Base-by-base conservation (phyloP, 2,329 filamentous ascomycete genomes). In the Alternaria consortialis region DNA sequence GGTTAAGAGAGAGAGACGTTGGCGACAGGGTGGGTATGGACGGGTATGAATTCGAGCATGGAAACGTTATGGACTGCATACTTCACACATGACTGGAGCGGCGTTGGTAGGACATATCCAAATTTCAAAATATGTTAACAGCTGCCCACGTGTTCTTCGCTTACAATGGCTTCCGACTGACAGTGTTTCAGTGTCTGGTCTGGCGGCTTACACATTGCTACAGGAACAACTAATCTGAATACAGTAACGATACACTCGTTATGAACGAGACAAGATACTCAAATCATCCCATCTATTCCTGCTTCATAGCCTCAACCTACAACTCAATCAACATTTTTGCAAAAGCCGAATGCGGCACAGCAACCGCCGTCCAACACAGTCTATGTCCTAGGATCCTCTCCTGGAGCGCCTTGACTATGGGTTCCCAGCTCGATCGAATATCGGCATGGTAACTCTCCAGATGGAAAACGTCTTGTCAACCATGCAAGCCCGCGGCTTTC, bases 21-120 rank as follows among this genome's bases (percentile, higher is more conserved):
- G 27, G 43, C 23, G 23, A 32, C 39, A 15, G 31, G 25, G 17
- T n/a, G 29, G 43, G 23, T 20, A 43, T 40, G 39, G 36, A 20
- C 47, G 46, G 70, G 69, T 72, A 73, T 51, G 68, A 66, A 71
- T 31, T 44, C 36, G 31, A 56, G 34, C 25, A 39, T 52, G 34
- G 53, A 17, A 57, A 53, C 54, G 40, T 57, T 56, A 65, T 58
- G 53, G 58, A 48, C 57, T 61, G 68, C 65, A 71, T 70, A 58
- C 48, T 64, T 59, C 46, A 62, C 62, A 62, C 53, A 62, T 47
- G 58, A 63, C 56, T 58, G 63, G 62, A 53, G 56, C 48, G 70
- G 69, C 69, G 69, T 73, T 71, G 68, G 65, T 68, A 68, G 62
- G 66, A 60, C 44, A 53, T 58, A 48, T 53, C 40, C 50, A 50